phyloP scores from a whole-genome alignment of 192 early-diverging fungal genomes.

The Coemansia sp. region DNA sequence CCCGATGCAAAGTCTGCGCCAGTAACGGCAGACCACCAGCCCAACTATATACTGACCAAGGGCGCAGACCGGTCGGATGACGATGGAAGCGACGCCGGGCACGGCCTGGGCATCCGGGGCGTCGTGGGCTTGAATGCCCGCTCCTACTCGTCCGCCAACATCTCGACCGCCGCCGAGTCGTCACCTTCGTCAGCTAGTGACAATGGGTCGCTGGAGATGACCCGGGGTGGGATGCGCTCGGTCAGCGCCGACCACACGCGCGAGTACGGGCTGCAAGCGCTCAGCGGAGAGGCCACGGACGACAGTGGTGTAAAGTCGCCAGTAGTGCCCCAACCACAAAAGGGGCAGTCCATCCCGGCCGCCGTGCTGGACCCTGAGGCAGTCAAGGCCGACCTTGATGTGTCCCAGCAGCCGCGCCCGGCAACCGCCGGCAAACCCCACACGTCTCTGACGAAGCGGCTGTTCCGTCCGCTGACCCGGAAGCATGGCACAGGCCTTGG shows the following conservation, averaged over 20 bases:
- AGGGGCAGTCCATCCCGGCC: too few relatives aligned
- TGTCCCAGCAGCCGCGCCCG: background rate
- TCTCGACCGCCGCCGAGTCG: conserved; percentile 16
- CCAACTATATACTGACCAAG: too few relatives aligned
- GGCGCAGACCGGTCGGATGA: background rate
- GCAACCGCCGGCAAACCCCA: background rate
- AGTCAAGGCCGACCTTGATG: too few relatives aligned
- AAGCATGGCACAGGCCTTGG: conserved; percentile 3
- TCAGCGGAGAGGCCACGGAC: too few relatives aligned
- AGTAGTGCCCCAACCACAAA: too few relatives aligned
- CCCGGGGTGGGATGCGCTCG: conserved; percentile 25
- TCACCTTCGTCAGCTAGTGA: conserved; percentile 19
- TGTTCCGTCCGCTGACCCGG: conserved; percentile 18
- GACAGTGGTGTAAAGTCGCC: too few relatives aligned
- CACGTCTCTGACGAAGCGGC: conserved; percentile 14
- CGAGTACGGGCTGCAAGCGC: conserved; percentile 26
- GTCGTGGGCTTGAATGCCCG: background rate
- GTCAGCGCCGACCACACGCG: conserved; percentile 35
- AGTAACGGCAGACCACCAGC: background rate
- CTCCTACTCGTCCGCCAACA: conserved; percentile 20
- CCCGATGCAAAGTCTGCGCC: background rate
- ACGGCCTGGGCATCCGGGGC: background rate
- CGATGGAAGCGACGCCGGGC: too few relatives aligned
- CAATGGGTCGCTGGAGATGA: conserved; percentile 8
- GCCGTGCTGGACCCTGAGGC: too few relatives aligned